Evolutionary conservation across 768 basidiomycete genomes (phyloP), one percentile per base, ranked within the genome.

Genomic region (Pholiota microspora): DNA sequence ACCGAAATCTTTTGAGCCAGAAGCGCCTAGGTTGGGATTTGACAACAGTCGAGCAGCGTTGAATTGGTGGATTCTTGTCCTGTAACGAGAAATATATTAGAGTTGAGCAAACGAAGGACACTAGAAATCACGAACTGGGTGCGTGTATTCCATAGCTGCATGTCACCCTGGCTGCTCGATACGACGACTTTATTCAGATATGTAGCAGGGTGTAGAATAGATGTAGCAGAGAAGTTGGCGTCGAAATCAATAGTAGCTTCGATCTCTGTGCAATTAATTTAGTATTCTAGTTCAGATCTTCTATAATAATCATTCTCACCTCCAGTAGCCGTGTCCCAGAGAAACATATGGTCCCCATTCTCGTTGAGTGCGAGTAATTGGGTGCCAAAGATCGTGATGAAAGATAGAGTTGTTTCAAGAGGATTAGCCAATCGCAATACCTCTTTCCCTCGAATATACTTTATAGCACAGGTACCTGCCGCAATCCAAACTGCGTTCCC

Each of bases 181-280:
- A 98, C 82, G 1, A 98, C 76, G 0, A 98, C 78, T 73, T 99
- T 99, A 76, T 99, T 98, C 48, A 99, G 70, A 70, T 98, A 98
- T 10, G 97, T 98, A 0, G 94, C 88, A 2, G 97, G 97, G 67
- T 99, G 97, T 4, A 97, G 77, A 38, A 97, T 74, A 24, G 78
- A 79, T 4, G 84, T 88, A n/a, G 95, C 95, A 1, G 86, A 88
- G 69, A 98, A 98, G 16, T 81, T 84, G 6, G 81, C 64, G 46
- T 94, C 89, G 63, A 99, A 96, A 38, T 84, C 77, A 45, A 98
- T 82, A 2, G 82, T 82, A 3, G 80, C 76, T 47, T 86, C 77
- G 25, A 91, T 68, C 48, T 79, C 89, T 88, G 54, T n/a, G 46
- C 49, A 50, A n/a, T n/a, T n/a, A n/a, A n/a, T n/a, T n/a, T n/a